Evolutionary conservation across 2,329 filamentous ascomycete genomes (phyloP).

Genomic region (Cercospora berteroae): DNA sequence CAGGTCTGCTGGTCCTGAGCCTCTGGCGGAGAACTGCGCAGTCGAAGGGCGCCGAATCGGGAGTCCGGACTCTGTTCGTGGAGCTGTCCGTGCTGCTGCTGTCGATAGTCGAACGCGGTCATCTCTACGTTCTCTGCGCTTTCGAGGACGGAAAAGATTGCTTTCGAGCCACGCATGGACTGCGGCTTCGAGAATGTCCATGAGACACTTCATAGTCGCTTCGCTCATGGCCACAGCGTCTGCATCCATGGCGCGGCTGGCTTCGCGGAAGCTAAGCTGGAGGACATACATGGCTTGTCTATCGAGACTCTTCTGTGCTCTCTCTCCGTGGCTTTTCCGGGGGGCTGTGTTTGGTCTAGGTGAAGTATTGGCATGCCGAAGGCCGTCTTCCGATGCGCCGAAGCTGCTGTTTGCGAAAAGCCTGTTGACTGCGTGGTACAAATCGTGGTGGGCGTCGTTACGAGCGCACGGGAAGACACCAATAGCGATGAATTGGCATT

Average conservation of each 20-base stretch:
- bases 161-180: conserved; percentile 72
- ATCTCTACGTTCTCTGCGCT: conserved; percentile 21
- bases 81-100: not conserved
- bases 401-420: conserved; percentile 77
- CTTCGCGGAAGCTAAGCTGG: conserved; percentile 43
- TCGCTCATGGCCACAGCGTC: conserved; percentile 25
- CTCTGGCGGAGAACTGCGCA: not conserved
- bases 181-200: conserved; percentile 66
- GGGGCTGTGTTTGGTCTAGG: conserved; percentile 40
- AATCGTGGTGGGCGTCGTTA: conserved; percentile 57
- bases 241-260: conserved; percentile 3
- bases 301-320: conserved; percentile 65
- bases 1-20: not conserved
- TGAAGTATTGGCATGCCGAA: conserved; percentile 34
- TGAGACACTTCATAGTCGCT: conserved; percentile 51
- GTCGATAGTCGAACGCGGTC: not conserved
- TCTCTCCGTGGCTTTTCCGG: conserved; percentile 44
- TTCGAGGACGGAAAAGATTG: conserved; percentile 63
- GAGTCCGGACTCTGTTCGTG: not conserved
- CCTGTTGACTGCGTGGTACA: conserved; percentile 77
- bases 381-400: conserved; percentile 56
- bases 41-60: not conserved
- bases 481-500: conserved; percentile 76
- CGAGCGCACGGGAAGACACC: conserved; percentile 66
- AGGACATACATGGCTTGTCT: conserved; percentile 88